Evolutionary conservation across 352 stramenopile species (phyloP).

Genomic region (Phytophthora europaea): DNA sequence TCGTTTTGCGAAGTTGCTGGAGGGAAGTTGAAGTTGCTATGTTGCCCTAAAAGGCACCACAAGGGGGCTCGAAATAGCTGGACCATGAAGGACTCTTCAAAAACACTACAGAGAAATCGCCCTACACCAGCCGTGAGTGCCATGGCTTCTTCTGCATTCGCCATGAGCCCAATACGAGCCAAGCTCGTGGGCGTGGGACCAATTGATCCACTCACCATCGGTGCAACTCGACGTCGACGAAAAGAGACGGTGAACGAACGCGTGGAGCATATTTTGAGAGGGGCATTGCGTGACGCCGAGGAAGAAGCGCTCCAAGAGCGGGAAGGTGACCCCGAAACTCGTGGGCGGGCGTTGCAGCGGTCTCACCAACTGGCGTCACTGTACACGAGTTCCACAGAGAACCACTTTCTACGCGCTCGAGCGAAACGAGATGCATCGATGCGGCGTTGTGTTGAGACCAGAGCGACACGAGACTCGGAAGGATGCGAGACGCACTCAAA

Average conservation of each 20-base stretch:
- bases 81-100: background rate
- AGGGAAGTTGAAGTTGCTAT: background rate
- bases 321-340: constrained; percentile 34
- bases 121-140: background rate
- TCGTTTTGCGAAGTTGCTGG: background rate
- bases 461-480: constrained; percentile 1
- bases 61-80: background rate
- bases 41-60: too few relatives aligned
- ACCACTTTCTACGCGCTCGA: constrained; percentile 49
- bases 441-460: background rate
- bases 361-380: constrained; percentile 57
- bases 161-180: constrained; percentile 25
- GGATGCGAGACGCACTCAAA: background rate
- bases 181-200: background rate
- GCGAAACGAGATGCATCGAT: constrained; percentile 17
- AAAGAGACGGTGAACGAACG: constrained; percentile 82
- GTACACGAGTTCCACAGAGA: constrained; percentile 57
- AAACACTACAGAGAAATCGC: background rate
- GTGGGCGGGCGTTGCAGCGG: constrained; percentile 44
- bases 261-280: constrained; percentile 69
- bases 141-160: constrained; percentile 22
- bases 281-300: constrained; percentile 45
- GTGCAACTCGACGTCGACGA: constrained; percentile 29
- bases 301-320: constrained; percentile 32
- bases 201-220: constrained; percentile 2